phyloP scores from a whole-genome alignment of 2,329 filamentous ascomycete species.

The Orbilia javanica region DNA sequence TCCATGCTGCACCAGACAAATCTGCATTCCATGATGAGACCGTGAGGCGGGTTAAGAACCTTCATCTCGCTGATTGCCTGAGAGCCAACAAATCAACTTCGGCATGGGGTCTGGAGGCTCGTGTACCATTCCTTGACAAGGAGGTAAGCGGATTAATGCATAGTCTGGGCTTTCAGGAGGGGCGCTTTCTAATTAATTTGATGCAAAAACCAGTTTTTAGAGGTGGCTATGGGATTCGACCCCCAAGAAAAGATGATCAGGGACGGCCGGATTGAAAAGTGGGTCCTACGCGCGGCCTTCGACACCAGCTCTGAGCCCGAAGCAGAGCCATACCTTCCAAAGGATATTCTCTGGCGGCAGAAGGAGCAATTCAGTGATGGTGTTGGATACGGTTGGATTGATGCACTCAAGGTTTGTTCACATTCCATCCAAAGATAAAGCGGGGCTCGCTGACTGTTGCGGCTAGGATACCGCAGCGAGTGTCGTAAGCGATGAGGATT shows the following conservation, averaged over 20 bases:
- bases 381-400: constrained; percentile 99
- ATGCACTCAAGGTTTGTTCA: constrained; percentile 77
- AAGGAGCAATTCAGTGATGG: constrained; percentile 99
- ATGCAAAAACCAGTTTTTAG: constrained; percentile 77
- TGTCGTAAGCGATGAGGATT: constrained; percentile 94
- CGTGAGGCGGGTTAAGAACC: constrained; percentile 92
- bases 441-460: background rate
- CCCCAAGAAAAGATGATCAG: constrained; percentile 96
- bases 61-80: constrained; percentile 95
- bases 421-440: no score
- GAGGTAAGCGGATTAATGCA: constrained; percentile 68
- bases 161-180: background rate
- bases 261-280: constrained; percentile 90
- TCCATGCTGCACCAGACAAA: constrained; percentile 92
- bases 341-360: constrained; percentile 96
- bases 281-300: constrained; percentile 97
- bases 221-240: constrained; percentile 92
- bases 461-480: constrained; percentile 82
- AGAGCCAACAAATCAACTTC: constrained; percentile 99
- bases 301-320: constrained; percentile 89
- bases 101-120: constrained; percentile 96
- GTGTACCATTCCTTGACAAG: constrained; percentile 98
- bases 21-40: constrained; percentile 96
- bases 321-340: constrained; percentile 87
- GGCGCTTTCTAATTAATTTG: background rate